Base-by-base conservation (phyloP, 192 early-diverging fungal genomes). In the Phycomyces nitens region DNA sequence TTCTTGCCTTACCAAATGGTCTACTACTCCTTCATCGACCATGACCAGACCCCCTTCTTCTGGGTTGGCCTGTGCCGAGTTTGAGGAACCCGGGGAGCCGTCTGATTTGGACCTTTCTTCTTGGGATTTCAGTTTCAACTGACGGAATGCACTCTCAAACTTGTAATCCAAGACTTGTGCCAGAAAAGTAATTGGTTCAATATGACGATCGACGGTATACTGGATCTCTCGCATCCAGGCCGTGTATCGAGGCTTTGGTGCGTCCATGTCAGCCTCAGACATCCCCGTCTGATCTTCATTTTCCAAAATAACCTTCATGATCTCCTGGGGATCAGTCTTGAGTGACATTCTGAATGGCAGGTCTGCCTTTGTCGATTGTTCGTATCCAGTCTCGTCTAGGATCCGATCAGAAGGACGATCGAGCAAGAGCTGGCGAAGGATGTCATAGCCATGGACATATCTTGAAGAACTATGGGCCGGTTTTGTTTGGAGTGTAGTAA, bases 141-240 rank as follows among this genome's bases (percentile, higher is more conserved):
- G 73, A 6, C 64, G 57, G 40, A 70, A 75, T 16, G 69, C 69
- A 53, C 74, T 76, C 40, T 71, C 52, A 56, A 76, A 76, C 50
- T 69, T 57, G 41, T 76, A 76, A 52, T 65, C 69, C n/a, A 76
- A 44, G 1, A 76, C 69, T 39, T 70, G 68, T 3, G 74, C 60
- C 27, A 76, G 44, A 26, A 70, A 76, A 0, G 74, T 76, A 40
- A 76, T 71, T 15, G 74, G 65, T 34, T 76, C 74, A 18, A 76
- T 76, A 22, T 71, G 61, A 14, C 62, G 56, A 38, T 76, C 74
- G 0, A 68, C 65, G 0, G 69, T 76, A 50, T 64, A 71, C 18
- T 66, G 62, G 27, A 76, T 49, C 43, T 76, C 74, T 4, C 69
- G 65, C 74, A 76, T 76, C 74, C 74, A 76, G 22, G 65, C 62